Evolutionary conservation across 108 stramenopile genomes (phyloP).

Genomic region (Halocafeteria seosinensis): DNA sequence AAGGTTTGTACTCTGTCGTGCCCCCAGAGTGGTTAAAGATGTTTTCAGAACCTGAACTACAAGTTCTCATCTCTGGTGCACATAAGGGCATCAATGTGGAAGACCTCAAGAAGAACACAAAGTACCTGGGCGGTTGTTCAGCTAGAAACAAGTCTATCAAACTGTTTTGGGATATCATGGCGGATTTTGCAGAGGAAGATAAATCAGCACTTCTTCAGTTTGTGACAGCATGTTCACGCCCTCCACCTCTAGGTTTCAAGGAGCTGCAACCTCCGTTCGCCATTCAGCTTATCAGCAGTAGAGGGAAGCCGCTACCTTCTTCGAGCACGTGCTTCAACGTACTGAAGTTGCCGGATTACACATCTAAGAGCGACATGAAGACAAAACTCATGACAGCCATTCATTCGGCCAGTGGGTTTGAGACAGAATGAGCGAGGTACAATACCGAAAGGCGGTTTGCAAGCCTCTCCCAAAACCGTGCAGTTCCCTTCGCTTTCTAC

Average conservation of each 20-base stretch:
- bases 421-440: constrained; percentile 38
- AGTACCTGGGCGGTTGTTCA: constrained; percentile 71
- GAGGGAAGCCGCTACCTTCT: constrained; percentile 65
- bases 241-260: constrained; percentile 85
- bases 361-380: constrained; percentile 63
- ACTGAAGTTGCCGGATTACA: constrained; percentile 92
- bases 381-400: constrained; percentile 61
- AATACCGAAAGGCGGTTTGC: not conserved
- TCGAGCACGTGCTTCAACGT: constrained; percentile 95
- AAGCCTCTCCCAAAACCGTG: too few species aligned
- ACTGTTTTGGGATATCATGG: constrained; percentile 73
- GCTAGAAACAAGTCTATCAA: constrained; percentile 52
- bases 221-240: constrained; percentile 83
- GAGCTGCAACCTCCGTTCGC: constrained; percentile 83
- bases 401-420: constrained; percentile 69
- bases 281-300: constrained; percentile 67
- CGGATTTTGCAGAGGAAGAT: constrained; percentile 49
- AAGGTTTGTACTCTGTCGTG: constrained; percentile 82
- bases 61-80: constrained; percentile 63
- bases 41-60: constrained; percentile 86
- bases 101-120: constrained; percentile 65
- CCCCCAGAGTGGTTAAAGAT: constrained; percentile 62
- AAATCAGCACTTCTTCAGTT: constrained; percentile 73
- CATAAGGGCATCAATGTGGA: constrained; percentile 66
- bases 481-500: too few species aligned